Percentiles rank a stretch among this genome's conserved stretches.
These are phyloP conservation scores for Colletotrichum theobromicola DNA, from an alignment of 2,329 filamentous ascomycete genomes.

Conservation along the genomic window DNA sequence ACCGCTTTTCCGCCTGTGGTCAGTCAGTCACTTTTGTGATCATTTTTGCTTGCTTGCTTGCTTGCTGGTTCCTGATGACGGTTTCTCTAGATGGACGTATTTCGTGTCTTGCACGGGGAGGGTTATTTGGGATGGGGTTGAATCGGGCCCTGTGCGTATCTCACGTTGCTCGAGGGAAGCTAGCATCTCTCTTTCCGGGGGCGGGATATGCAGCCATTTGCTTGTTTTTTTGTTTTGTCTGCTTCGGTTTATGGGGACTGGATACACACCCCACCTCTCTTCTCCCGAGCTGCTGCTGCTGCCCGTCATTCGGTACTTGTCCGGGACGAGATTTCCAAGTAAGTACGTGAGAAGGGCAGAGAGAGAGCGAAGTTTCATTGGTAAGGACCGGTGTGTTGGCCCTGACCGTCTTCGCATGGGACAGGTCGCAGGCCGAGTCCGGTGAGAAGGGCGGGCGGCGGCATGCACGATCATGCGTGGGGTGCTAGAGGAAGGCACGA, in stretches of 20 bases:
- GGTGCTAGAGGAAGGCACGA: neutral
- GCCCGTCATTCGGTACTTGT: neutral
- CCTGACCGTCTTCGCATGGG: neutral
- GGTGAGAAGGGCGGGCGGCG: neutral
- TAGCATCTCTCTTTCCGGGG: neutral
- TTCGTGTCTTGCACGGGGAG: neutral
- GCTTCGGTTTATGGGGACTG: neutral
- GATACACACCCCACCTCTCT: neutral
- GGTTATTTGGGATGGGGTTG: neutral
- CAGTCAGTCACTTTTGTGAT: too few species aligned
- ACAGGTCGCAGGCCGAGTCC: neutral
- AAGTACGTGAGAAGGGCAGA: neutral
- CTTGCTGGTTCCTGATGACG: neutral
- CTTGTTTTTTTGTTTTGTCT: neutral
- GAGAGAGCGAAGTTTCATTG: neutral
- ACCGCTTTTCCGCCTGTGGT: neutral
- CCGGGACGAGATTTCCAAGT: neutral
- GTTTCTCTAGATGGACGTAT: neutral
- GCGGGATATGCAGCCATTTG: neutral
- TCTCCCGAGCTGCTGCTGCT: neutral
- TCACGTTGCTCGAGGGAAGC: neutral
- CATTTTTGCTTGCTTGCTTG: neutral
- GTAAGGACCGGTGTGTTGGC: neutral
- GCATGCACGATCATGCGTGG: neutral
- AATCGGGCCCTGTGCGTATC: conserved; percentile 15